Evolutionary conservation across 176 grass and related monocot species (phyloP).

Genomic region (Eremochloa ophiuroides): DNA sequence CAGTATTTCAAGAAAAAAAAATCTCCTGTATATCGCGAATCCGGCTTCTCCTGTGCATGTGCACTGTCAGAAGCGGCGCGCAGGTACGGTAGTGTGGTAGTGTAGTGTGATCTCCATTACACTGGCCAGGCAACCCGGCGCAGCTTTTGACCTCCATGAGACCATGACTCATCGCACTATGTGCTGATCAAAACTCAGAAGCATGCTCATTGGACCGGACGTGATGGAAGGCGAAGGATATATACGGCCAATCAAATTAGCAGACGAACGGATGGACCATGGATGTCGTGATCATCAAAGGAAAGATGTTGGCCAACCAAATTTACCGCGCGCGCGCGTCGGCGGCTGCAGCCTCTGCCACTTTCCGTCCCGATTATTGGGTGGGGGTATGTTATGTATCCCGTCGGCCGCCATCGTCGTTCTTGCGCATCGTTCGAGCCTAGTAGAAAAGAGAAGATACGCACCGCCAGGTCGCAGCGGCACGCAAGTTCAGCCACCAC

Average conservation of each 20-base stretch:
- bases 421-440: background rate
- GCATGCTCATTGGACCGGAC: background rate
- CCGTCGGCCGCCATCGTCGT: background rate
- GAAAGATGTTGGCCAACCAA: background rate
- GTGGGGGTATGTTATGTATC: too few species aligned
- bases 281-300: background rate
- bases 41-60: background rate
- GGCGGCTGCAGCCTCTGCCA: background rate
- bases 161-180: background rate
- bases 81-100: too few species aligned
- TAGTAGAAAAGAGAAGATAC: background rate
- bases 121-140: background rate
- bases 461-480: background rate
- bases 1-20: too few species aligned
- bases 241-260: background rate
- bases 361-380: background rate
- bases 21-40: background rate
- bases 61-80: background rate
- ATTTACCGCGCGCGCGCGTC: background rate
- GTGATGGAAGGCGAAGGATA: background rate
- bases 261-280: background rate
- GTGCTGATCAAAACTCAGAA: background rate
- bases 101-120: background rate
- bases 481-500: too few species aligned
- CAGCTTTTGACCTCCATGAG: slow-evolving; percentile 6